Evolutionary conservation across 2,329 filamentous ascomycete species (phyloP), one percentile per base, ranked within the genome.

Genomic region (Beauveria brongniartii): DNA sequence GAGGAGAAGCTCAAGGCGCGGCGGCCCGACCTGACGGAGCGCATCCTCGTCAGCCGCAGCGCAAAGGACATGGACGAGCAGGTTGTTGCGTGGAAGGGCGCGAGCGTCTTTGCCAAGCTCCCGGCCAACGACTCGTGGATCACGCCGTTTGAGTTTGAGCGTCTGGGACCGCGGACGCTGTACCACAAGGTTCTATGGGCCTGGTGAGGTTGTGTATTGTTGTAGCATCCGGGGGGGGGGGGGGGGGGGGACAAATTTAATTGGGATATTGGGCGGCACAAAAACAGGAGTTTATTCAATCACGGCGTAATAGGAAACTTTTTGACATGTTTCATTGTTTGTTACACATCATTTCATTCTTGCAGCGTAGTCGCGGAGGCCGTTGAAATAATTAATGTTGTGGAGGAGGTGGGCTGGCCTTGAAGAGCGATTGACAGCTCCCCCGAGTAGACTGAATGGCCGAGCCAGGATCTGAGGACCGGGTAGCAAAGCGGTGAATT

Each of bases 21-120:
- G 55, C 75, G 83, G 48, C 83, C 83, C 4, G 85, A 87, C 65
- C 73, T 88, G 50, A 74, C 74, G 22, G 85, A 87, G 37, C 78
- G 80, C 63, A 85, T 87, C 64, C 74, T 86, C 26, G 84, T 87
- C 57, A 85, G 83, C 63, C 78, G 81, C 63, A 94, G 81, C 81
- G 94, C 94, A 0, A 82, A 93, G 68, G 94, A 99, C 68, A 88
- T 99, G 78, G 94, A 99, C 74, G 91, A 94, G 63, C 92, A 97
- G 75, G 92, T 97, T n/a, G 89, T 97, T 58, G 87, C 88, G 9
- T 99, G 94, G 94, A 99, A 99, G 81, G 94, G 94, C 4, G 94
- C 91, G 0, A 96, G 92, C 71, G 92, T 99, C 18, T 99, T 97
- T 78, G 92, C 91, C 3, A 92, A 96, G 76, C 77, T 97, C 67